These are phyloP conservation scores for Staphylotrichum longicolle DNA, from an alignment of 495 filamentous ascomycete genomes.

Conservation along the genomic window DNA sequence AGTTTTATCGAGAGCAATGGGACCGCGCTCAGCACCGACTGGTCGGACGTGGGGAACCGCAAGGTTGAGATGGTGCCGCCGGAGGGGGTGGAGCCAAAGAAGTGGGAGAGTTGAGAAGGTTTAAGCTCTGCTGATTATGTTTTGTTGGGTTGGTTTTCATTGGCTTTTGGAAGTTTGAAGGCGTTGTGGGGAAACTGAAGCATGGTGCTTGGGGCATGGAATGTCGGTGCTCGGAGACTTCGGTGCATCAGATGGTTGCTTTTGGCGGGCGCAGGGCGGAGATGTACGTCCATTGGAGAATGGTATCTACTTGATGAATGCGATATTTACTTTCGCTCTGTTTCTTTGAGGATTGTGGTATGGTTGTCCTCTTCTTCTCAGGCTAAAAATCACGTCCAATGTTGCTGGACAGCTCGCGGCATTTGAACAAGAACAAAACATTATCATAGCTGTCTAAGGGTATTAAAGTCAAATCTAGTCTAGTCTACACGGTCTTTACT, in stretches of 20 bases:
- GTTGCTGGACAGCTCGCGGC: no score
- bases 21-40: slow-evolving; percentile 89
- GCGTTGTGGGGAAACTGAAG: no score
- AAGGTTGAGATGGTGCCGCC: slow-evolving; percentile 73
- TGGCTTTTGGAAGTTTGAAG: background rate
- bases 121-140: background rate
- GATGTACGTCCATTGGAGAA: no score
- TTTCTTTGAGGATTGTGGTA: no score
- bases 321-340: no score
- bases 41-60: slow-evolving; percentile 74
- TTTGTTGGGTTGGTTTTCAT: background rate
- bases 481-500: slow-evolving; percentile 37
- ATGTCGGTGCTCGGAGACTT: no score
- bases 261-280: no score
- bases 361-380: no score
- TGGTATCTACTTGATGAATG: no score
- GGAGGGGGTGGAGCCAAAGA: slow-evolving; percentile 72
- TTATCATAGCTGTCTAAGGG: slow-evolving; percentile 15
- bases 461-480: slow-evolving; percentile 5
- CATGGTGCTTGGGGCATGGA: no score
- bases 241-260: no score
- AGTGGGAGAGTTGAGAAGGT: slow-evolving; percentile 46
- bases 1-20: slow-evolving; percentile 92
- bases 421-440: background rate
- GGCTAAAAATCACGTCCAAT: no score